A percentile compares a stretch with the other conserved stretches of the same genome.
Evolutionary conservation across 306 rosid species (phyloP).

Genomic region (Potentilla sterilis): DNA sequence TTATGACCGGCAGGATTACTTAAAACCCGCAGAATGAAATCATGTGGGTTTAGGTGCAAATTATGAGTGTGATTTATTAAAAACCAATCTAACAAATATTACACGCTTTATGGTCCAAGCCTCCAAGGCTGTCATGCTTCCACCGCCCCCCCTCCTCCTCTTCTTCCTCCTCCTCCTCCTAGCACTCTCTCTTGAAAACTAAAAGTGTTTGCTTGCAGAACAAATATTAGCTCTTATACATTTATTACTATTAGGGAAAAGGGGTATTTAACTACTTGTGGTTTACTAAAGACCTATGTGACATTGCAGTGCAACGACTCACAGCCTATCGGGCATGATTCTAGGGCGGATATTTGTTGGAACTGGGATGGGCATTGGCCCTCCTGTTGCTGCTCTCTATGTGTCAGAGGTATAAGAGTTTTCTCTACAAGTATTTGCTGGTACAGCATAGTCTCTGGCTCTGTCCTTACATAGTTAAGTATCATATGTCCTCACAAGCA

Average conservation of each 20-base stretch:
- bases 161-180: slow-evolving; percentile 3
- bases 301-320: slow-evolving; percentile 62
- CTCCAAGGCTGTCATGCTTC: background rate
- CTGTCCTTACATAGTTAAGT: slow-evolving; percentile 4
- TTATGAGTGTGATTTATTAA: background rate
- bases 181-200: background rate
- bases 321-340: slow-evolving; percentile 78
- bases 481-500: slow-evolving; percentile 32
- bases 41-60: background rate
- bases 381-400: slow-evolving; percentile 80
- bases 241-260: background rate
- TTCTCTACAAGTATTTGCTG: slow-evolving; percentile 20
- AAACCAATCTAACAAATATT: background rate
- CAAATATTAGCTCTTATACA: background rate
- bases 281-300: background rate
- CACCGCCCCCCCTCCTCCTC: slow-evolving; percentile 3
- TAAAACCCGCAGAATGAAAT: background rate
- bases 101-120: background rate
- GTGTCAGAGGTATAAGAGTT: slow-evolving; percentile 64
- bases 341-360: slow-evolving; percentile 83
- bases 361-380: slow-evolving; percentile 85
- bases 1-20: background rate
- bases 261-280: background rate
- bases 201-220: background rate
- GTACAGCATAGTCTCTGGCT: slow-evolving; percentile 7